A percentile compares a stretch with the other conserved stretches of the same genome.
Conservation (phyloP, 805 yeast species). For the Lachancea meyersii region DNA sequence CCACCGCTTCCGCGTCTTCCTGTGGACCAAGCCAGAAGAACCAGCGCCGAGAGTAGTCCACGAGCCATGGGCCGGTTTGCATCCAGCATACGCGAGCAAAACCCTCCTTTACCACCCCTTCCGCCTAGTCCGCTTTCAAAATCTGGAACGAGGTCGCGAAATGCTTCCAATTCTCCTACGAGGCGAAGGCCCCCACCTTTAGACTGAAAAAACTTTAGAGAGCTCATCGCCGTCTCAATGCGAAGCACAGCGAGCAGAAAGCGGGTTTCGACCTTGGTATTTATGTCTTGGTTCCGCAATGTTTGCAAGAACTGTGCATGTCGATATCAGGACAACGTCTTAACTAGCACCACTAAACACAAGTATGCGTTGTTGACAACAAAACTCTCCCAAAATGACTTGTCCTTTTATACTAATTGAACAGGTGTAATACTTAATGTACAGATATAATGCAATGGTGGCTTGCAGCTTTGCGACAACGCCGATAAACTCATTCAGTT, state of each 20-base stretch:
- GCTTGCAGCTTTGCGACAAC: conserved; percentile 31
- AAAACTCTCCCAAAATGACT: too few species aligned
- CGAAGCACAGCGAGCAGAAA: too few species aligned
- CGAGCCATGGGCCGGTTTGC: neutral
- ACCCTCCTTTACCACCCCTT: conserved; percentile 13
- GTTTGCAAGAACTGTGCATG: too few species aligned
- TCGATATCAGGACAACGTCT: too few species aligned
- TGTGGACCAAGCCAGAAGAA: conserved; percentile 4
- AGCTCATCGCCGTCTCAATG: too few species aligned
- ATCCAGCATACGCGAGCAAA: neutral
- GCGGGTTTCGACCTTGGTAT: too few species aligned
- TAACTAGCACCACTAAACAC: too few species aligned
- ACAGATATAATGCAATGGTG: conserved; percentile 3
- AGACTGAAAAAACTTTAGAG: neutral
- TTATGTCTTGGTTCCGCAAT: too few species aligned
- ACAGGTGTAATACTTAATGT: conserved; percentile 2
- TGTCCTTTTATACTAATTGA: too few species aligned
- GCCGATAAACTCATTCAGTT: conserved; percentile 32
- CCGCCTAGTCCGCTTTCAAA: conserved; percentile 14
- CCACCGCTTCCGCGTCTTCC: conserved; percentile 28
- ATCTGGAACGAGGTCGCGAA: conserved; percentile 2
- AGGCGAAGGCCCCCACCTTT: conserved; percentile 23
- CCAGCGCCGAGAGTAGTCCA: conserved; percentile 3
- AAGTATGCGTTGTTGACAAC: too few species aligned
- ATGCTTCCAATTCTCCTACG: conserved; percentile 14